Conservation (phyloP, 768 basidiomycete genomes). For the Leccinum obscurum region DNA sequence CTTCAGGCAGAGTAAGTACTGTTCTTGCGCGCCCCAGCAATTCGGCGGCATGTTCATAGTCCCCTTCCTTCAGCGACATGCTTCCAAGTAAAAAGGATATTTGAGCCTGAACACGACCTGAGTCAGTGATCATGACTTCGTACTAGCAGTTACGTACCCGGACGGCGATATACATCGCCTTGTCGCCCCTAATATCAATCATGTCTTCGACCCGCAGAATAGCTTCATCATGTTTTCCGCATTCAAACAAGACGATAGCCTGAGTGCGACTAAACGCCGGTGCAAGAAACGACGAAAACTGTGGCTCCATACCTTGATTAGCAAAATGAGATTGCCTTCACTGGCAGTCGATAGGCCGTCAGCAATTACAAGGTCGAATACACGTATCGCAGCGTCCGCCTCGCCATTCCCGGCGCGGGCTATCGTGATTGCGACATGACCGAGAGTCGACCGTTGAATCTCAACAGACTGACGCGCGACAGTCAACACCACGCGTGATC, state of each 20-base stretch:
- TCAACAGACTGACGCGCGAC: slow-evolving; percentile 4
- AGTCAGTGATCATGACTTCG: background rate
- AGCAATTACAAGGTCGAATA: slow-evolving; percentile 14
- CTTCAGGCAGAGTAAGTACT: background rate
- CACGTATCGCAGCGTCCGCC: background rate
- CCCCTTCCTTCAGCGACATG: background rate
- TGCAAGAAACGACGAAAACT: rapidly evolving
- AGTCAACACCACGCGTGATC: background rate
- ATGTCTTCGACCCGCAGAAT: slow-evolving; percentile 9
- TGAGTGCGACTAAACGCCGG: background rate
- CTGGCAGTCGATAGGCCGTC: background rate
- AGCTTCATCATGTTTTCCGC: slow-evolving; percentile 5
- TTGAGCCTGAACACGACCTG: slow-evolving; percentile 4
- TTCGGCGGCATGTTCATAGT: background rate
- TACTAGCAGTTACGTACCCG: background rate
- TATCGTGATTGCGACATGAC: slow-evolving; percentile 12
- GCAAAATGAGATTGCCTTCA: slow-evolving; percentile 13
- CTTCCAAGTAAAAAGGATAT: background rate
- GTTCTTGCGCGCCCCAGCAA: background rate
- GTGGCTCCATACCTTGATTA: slow-evolving; percentile 8
- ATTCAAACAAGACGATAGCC: slow-evolving; percentile 12
- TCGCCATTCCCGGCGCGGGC: background rate
- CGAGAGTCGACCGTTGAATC: slow-evolving; percentile 8
- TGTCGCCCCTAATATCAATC: background rate
- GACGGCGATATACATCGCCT: background rate